These are phyloP conservation scores for Hypoxylon sp. DNA, from an alignment of 2,329 filamentous ascomycete species.

Conservation along the genomic window DNA sequence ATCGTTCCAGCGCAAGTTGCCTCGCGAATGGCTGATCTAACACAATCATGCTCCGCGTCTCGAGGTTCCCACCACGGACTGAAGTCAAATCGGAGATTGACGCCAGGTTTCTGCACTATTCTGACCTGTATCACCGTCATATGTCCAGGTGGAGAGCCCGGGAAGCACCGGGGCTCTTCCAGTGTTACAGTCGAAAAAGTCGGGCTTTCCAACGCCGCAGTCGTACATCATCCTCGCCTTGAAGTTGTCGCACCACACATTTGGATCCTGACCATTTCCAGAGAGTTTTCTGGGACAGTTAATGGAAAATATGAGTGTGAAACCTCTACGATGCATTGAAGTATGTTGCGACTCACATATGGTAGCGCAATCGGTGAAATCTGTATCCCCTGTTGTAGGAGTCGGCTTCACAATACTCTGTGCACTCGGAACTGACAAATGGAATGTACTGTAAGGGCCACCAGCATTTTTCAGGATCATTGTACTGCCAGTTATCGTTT, in stretches of 20 bases:
- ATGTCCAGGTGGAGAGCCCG: slow-evolving; percentile 19
- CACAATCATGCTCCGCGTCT: slow-evolving; percentile 38
- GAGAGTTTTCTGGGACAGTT: slow-evolving; percentile 33
- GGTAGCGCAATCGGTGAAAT: slow-evolving; percentile 37
- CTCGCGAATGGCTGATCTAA: slow-evolving; percentile 31
- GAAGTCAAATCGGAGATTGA: slow-evolving; percentile 41
- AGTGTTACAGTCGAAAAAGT: slow-evolving; percentile 35
- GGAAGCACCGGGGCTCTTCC: slow-evolving; percentile 19
- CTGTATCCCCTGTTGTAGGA: slow-evolving; percentile 20
- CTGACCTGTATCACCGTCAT: slow-evolving; percentile 9
- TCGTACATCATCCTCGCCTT: slow-evolving; percentile 33
- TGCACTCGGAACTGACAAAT: slow-evolving; percentile 32
- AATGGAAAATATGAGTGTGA: slow-evolving; percentile 4
- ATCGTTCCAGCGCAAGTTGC: slow-evolving; percentile 28
- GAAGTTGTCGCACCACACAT: slow-evolving; percentile 41
- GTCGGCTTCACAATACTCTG: slow-evolving; percentile 42
- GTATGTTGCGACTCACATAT: slow-evolving; percentile 37
- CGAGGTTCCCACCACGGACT: slow-evolving; percentile 26
- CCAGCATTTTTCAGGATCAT: slow-evolving; percentile 26
- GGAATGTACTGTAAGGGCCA: slow-evolving; percentile 34
- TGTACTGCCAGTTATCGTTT: slow-evolving; percentile 33
- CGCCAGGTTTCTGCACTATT: slow-evolving; percentile 16
- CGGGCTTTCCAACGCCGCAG: slow-evolving; percentile 21
- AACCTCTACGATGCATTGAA: not conserved
- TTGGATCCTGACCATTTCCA: slow-evolving; percentile 35